Base-by-base conservation (phyloP, 345 rosid genomes). In the Gossypium raimondii region DNA sequence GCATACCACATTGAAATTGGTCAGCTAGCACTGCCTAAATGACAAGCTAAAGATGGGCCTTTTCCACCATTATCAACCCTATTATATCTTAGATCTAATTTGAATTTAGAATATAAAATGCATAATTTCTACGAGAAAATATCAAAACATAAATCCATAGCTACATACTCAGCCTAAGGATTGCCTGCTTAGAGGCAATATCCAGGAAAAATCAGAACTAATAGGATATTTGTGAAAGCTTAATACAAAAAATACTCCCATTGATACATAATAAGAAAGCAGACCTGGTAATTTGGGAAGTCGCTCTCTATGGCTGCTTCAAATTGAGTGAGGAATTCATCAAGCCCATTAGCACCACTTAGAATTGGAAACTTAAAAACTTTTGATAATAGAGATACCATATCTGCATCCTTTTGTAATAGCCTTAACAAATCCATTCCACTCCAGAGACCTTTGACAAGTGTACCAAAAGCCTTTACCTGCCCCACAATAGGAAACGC, bases 251-350 rank as follows among this genome's bases (percentile, higher is more conserved):
- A 51, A 57, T 25, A 55, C 13, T 44, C 45, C 10, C 70, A 61
- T 41, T 4, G n/a, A 77, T 14, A 34, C 47, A 73, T 1, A 43
- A 38, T 47, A 75, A 59, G 70, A 77, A 77, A 77, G 76, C 84
- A 74, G 59, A 92, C 98, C 98, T 92, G 97, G 78, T 89, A 91
- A 84, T 87, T 83, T 9, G 98, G 97, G 81, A 94, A 94, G 85
- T 92, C 98, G 45, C 95, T 92, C 43, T 87, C 98, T 51, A 92
- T 75, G 29, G 98, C 98, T 64, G 97, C 98, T 87, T 92, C 97
- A 47, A 94, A 87, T 76, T 92, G 97, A 78, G 84, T 27, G 22
- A 92, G 95, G 76, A 85, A 87, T 80, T 84, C 76, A 70, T 86
- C 85, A 56, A 92, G 83, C 75, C 97, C 95, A 53, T 72, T 41